A percentile compares a stretch with the other conserved stretches of the same genome.
Conservation (phyloP, 75 land plant species). For the Sequoia sempervirens region DNA sequence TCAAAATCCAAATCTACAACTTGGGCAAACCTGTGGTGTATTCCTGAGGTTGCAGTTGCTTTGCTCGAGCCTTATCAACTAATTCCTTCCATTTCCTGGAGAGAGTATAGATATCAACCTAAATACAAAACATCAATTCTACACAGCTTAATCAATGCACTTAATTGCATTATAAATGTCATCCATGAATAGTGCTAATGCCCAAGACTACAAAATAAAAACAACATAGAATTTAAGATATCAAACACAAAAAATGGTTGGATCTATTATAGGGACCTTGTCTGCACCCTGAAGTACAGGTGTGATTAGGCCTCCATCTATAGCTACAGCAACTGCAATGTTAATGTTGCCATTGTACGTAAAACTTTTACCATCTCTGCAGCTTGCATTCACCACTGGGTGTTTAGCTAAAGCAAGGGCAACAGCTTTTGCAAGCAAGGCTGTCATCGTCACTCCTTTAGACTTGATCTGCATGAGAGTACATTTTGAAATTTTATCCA, state of each 20-base stretch:
- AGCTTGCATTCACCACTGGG: constrained; percentile 82
- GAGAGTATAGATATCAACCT: constrained; percentile 77
- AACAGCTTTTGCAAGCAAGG: constrained; percentile 76
- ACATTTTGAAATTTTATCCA: not conserved
- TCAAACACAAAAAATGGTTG: not conserved
- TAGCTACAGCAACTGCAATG: constrained; percentile 88
- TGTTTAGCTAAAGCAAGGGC: constrained; percentile 74
- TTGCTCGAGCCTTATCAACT: constrained; percentile 77
- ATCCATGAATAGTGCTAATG: not conserved
- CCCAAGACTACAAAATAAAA: not conserved
- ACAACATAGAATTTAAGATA: constrained; percentile 1
- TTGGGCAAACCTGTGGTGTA: constrained; percentile 58
- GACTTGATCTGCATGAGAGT: constrained; percentile 56
- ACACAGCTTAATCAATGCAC: not conserved
- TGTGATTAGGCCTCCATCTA: constrained; percentile 81
- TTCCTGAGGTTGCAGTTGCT: constrained; percentile 83
- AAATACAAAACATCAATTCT: constrained; percentile 1
- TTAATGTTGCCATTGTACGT: constrained; percentile 74
- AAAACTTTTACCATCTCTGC: constrained; percentile 88
- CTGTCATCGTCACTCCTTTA: constrained; percentile 88
- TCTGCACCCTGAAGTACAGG: constrained; percentile 92
- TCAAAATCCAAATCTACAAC: not conserved
- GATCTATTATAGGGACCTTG: constrained; percentile 39
- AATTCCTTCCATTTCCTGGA: constrained; percentile 88
- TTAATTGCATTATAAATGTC: not conserved